phyloP scores from a whole-genome alignment of 2,329 filamentous ascomycete genomes.

The Reticulascus tulasneorum region DNA sequence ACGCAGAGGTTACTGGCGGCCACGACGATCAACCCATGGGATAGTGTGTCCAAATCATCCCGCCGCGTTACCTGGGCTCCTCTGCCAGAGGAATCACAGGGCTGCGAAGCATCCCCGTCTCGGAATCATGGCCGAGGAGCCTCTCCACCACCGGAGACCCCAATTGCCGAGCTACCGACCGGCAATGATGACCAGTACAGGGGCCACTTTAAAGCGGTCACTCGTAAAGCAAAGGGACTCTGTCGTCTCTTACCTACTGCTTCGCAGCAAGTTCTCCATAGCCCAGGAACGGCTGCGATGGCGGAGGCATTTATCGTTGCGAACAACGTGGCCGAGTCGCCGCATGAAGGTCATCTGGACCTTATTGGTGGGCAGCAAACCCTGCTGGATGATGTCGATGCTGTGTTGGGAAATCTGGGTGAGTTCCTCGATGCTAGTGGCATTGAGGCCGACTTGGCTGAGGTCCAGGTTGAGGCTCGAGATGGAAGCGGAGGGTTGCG shows the following conservation, averaged over 20 bases:
- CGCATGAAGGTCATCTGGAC: background rate
- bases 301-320: slow-evolving; percentile 45
- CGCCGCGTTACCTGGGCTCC: slow-evolving; percentile 35
- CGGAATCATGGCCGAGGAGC: slow-evolving; percentile 19
- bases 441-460: slow-evolving; percentile 24
- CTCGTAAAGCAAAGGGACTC: slow-evolving; percentile 26
- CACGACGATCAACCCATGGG: slow-evolving; percentile 30
- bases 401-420: slow-evolving; percentile 40
- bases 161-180: slow-evolving; percentile 28
- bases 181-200: slow-evolving; percentile 35
- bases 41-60: slow-evolving; percentile 13
- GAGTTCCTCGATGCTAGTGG: slow-evolving; percentile 39
- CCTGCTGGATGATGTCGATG: slow-evolving; percentile 38
- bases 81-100: slow-evolving; percentile 22
- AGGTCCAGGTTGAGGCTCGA: slow-evolving; percentile 5
- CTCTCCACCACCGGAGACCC: slow-evolving; percentile 41
- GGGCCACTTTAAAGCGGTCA: slow-evolving; percentile 44
- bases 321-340: slow-evolving; percentile 25
- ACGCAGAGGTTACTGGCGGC: slow-evolving; percentile 32
- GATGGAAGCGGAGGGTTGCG: background rate
- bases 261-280: slow-evolving; percentile 36
- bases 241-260: slow-evolving; percentile 34
- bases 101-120: slow-evolving; percentile 15
- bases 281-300: slow-evolving; percentile 41
- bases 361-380: slow-evolving; percentile 12